Conservation (phyloP, 768 basidiomycete species). For the Gloeopeniophorella convolvens region DNA sequence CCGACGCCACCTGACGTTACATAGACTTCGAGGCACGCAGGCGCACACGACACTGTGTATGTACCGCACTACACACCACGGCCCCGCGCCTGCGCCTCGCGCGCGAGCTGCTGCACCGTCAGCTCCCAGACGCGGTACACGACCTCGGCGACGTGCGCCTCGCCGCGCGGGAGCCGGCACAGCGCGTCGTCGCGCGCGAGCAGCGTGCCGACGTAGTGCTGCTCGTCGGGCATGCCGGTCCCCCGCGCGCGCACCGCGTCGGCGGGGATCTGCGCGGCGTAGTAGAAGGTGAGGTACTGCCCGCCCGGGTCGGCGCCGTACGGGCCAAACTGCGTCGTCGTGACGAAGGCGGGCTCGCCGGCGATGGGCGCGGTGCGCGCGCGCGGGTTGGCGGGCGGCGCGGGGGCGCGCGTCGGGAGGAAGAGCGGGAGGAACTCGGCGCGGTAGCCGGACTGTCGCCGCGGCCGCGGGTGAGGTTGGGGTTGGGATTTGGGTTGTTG, state of each 20-base stretch:
- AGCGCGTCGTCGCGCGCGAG: conserved; percentile 41
- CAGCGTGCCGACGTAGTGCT: conserved; percentile 39
- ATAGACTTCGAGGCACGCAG: too few relatives aligned
- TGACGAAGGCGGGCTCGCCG: conserved; percentile 43
- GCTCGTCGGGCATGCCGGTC: conserved; percentile 56
- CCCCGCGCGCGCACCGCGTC: conserved; percentile 53
- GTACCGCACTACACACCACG: too few relatives aligned
- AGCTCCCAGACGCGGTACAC: conserved; percentile 34
- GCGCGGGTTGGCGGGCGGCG: conserved; percentile 26
- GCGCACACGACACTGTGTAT: too few relatives aligned
- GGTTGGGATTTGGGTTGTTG: too few relatives aligned
- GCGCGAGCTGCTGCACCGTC: conserved; percentile 10
- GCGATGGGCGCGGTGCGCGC: conserved; percentile 19
- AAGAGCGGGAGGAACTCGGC: conserved; percentile 41
- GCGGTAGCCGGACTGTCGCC: conserved; percentile 51
- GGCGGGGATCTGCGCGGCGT: conserved; percentile 43
- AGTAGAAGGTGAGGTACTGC: conserved; percentile 53
- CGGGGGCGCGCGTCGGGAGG: conserved; percentile 37
- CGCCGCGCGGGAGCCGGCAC: conserved; percentile 22
- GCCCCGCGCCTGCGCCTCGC: background rate
- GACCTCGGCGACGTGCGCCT: conserved; percentile 33
- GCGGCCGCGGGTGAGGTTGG: too few relatives aligned
- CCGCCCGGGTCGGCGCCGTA: conserved; percentile 27
- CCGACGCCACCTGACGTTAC: too few relatives aligned
- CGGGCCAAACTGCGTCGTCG: conserved; percentile 28